phyloP scores from a whole-genome alignment of 2,329 filamentous ascomycete genomes.

The Lanzia echinophila region DNA sequence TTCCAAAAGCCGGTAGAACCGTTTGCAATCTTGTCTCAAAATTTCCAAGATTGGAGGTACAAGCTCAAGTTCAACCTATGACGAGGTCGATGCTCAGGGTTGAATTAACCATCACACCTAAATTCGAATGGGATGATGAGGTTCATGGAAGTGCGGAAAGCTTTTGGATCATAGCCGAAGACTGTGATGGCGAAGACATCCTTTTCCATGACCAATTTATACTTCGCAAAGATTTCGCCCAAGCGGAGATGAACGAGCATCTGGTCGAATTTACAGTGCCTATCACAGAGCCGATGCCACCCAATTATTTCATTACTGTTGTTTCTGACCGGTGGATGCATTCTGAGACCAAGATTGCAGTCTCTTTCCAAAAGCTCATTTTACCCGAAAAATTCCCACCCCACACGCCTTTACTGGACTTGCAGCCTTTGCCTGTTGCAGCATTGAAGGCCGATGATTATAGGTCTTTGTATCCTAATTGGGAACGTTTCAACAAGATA shows the following conservation, averaged over 20 bases:
- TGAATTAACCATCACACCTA: conserved; percentile 85
- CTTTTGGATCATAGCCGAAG: conserved; percentile 97
- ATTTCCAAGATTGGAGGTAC: conserved; percentile 86
- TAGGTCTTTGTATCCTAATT: conserved; percentile 71
- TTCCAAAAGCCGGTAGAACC: conserved; percentile 78
- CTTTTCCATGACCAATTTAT: conserved; percentile 93
- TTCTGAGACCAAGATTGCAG: conserved; percentile 84
- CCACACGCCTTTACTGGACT: conserved; percentile 83
- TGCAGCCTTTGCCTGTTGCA: conserved; percentile 84
- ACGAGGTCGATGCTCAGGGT: conserved; percentile 89
- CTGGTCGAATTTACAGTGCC: conserved; percentile 93
- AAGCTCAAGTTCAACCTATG: conserved; percentile 90
- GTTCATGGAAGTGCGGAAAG: conserved; percentile 83
- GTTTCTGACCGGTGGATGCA: conserved; percentile 98
- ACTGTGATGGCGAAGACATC: conserved; percentile 94
- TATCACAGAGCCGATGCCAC: conserved; percentile 95
- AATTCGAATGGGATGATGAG: conserved; percentile 90
- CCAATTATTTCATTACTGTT: conserved; percentile 96
- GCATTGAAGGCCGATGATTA: conserved; percentile 84
- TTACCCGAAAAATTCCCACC: conserved; percentile 93
- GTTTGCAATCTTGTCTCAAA: conserved; percentile 85
- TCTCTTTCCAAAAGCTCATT: conserved; percentile 92
- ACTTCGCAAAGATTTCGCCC: conserved; percentile 80
- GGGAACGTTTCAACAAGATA: conserved; percentile 90
- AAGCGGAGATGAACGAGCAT: conserved; percentile 83